A percentile compares a stretch with the other conserved stretches of the same genome.
Evolutionary conservation across 2,329 filamentous ascomycete species (phyloP).

Genomic region (Monosporascus cannonballus): DNA sequence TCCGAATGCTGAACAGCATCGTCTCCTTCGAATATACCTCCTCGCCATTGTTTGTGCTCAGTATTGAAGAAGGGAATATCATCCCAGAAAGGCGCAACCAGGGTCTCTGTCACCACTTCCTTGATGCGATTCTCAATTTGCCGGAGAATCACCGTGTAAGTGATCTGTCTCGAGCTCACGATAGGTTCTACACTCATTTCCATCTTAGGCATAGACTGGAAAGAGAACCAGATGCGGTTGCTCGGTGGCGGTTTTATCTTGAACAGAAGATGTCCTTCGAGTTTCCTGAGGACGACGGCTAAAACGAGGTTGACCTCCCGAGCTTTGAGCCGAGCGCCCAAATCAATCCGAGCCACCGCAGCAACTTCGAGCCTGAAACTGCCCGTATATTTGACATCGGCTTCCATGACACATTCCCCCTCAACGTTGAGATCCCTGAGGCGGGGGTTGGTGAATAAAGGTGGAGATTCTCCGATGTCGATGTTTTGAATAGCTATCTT

Average conservation of each 20-base stretch:
- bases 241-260: conserved; percentile 92
- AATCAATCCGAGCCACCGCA: conserved; percentile 86
- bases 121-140: conserved; percentile 94
- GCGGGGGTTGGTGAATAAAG: conserved; percentile 81
- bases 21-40: conserved; percentile 70
- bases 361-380: conserved; percentile 86
- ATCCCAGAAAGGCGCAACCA: conserved; percentile 94
- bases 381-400: conserved; percentile 82
- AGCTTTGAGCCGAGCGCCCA: conserved; percentile 82
- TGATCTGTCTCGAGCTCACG: conserved; percentile 91
- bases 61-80: conserved; percentile 89
- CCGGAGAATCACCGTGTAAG: conserved; percentile 83
- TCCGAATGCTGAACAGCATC: conserved; percentile 35
- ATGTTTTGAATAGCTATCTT: conserved; percentile 78
- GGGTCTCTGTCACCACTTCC: conserved; percentile 84
- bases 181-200: conserved; percentile 94
- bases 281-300: conserved; percentile 74
- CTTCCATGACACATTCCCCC: conserved; percentile 81
- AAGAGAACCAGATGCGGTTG: conserved; percentile 93
- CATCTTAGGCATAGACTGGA: conserved; percentile 89
- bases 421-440: conserved; percentile 87
- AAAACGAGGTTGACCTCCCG: conserved; percentile 85
- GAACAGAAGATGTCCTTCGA: conserved; percentile 79
- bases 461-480: conserved; percentile 79
- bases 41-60: conserved; percentile 68